Evolutionary conservation across 331 rosid species (phyloP), one percentile per base, ranked within the genome.

Genomic region (Quercus tomentella): DNA sequence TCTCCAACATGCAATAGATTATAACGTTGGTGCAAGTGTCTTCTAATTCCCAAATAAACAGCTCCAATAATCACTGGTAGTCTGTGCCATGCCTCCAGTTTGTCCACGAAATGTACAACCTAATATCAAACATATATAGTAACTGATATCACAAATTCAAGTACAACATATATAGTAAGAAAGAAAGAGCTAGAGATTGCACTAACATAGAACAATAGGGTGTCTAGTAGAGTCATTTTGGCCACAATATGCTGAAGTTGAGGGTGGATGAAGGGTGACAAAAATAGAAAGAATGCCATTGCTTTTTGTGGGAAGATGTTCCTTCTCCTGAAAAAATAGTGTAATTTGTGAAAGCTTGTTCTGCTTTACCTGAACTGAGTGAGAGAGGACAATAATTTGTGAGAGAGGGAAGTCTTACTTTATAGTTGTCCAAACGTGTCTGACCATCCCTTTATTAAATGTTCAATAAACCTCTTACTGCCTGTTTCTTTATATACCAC

Each of bases 11-110:
- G 91, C 49, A 87, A 41, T 11, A 87, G 81, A 78, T 92, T 92
- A 75, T 92, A 89, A 30, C 90, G 90, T 54, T 87, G 87, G 75
- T 92, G 97, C 65, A 92, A 84, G 61, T 83, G 90, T 78, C 97
- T 87, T 75, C 94, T 88, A 26, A 89, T 80, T 80, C 90, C 97
- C 81, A 92, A 75, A 81, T 90, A 92, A 72, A 85, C 89, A 14
- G 84, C 76, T 51, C 91, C 94, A 56, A 92, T 26, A 20, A 87
- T 73, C 77, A 92, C 92, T 5, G 97, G 97, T 9, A 89, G 72
- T 76, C 88, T 88, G 72, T 89, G 92, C 97, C 97, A 92, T 58
- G 82, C 25, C 56, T 55, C 90, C 55, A 88, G 71, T 85, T 81
- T 89, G 90, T 92, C 97, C 83, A 87, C 88, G 18, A 87, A 74